phyloP scores from a whole-genome alignment of 805 yeast species.

The Wickerhamiella vanderwaltii region DNA sequence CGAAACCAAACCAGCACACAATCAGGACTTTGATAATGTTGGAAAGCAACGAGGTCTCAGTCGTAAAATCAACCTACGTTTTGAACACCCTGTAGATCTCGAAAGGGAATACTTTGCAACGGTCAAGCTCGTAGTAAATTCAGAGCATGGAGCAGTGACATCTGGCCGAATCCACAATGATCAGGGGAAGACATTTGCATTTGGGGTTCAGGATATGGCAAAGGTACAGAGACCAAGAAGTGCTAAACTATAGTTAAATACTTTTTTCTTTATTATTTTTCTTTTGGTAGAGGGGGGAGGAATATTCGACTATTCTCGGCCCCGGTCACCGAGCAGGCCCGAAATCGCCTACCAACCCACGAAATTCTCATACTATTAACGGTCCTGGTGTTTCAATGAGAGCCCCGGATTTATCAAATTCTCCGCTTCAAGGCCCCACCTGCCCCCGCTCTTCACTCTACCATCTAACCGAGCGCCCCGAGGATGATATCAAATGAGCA shows the following conservation, averaged over 20 bases:
- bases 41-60: neutral
- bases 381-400: no score
- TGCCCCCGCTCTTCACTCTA: no score
- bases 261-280: no score
- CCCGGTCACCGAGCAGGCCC: no score
- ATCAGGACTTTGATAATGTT: slow-evolving; percentile 13
- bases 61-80: slow-evolving; percentile 10
- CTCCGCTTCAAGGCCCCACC: no score
- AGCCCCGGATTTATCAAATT: no score
- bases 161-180: slow-evolving; percentile 18
- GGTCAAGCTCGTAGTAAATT: slow-evolving; percentile 18
- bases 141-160: slow-evolving; percentile 20
- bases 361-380: no score
- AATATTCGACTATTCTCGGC: no score
- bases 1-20: slow-evolving; percentile 3
- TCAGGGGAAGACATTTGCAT: slow-evolving; percentile 17
- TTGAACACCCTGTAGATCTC: slow-evolving; percentile 5
- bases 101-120: slow-evolving; percentile 4
- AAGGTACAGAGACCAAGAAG: slow-evolving; percentile 7
- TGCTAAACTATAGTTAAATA: neutral
- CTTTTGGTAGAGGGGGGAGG: no score
- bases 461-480: no score
- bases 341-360: no score
- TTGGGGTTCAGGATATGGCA: slow-evolving; percentile 25
- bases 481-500: neutral